Evolutionary conservation across 2,329 filamentous ascomycete species (phyloP).

Genomic region (Mollisiaceae sp.): DNA sequence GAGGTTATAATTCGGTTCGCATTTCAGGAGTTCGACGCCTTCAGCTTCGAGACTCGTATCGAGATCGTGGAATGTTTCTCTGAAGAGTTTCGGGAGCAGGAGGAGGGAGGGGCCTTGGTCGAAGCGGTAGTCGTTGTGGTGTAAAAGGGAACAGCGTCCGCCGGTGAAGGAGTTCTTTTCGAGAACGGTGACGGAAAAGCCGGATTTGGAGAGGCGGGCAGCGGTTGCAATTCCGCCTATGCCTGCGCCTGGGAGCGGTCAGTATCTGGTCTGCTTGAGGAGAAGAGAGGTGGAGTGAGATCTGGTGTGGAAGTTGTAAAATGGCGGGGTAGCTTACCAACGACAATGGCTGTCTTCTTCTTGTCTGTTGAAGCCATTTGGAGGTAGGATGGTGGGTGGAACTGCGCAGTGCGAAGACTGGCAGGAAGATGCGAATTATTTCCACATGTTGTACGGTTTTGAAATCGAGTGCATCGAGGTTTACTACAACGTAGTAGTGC

Average conservation of each 20-base stretch:
- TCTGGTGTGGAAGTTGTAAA: background rate
- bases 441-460: slow-evolving; percentile 33
- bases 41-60: slow-evolving; percentile 68
- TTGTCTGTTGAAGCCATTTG: slow-evolving; percentile 38
- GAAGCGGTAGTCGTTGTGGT: slow-evolving; percentile 67
- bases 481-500: no score
- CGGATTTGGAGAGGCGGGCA: slow-evolving; percentile 72
- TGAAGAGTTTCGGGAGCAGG: slow-evolving; percentile 73
- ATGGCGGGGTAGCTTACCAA: slow-evolving; percentile 49
- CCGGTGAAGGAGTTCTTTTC: slow-evolving; percentile 78
- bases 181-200: slow-evolving; percentile 74
- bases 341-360: slow-evolving; percentile 56
- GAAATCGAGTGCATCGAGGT: background rate
- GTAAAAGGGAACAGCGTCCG: slow-evolving; percentile 71
- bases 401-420: slow-evolving; percentile 27
- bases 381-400: slow-evolving; percentile 4
- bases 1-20: slow-evolving; percentile 76
- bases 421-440: slow-evolving; percentile 15
- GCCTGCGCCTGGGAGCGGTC: slow-evolving; percentile 60
- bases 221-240: slow-evolving; percentile 74
- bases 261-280: slow-evolving; percentile 5
- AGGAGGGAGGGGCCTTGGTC: slow-evolving; percentile 79
- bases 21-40: slow-evolving; percentile 71
- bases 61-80: slow-evolving; percentile 71
- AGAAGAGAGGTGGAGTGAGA: background rate